Evolutionary conservation across 768 basidiomycete species (phyloP).

Genomic region (Clitopilus passeckerianus): DNA sequence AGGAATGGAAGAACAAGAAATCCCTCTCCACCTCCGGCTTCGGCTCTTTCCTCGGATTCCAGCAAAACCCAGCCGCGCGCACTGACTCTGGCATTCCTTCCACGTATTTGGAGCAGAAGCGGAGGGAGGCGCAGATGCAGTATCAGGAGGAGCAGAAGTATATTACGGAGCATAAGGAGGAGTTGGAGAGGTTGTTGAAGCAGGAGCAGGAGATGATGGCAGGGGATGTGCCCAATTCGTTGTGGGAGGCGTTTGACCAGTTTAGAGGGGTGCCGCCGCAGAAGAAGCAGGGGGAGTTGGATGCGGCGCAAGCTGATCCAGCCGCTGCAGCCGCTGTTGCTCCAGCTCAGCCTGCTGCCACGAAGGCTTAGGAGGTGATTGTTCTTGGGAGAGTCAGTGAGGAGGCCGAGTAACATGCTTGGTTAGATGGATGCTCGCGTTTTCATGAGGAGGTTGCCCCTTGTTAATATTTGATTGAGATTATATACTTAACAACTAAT

Average conservation of each 20-base stretch:
- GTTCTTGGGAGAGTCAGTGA: neutral
- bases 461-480: neutral
- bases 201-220: constrained; percentile 38
- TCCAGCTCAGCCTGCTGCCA: neutral
- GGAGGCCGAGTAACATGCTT: neutral
- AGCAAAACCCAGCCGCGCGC: constrained; percentile 14
- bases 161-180: constrained; percentile 37
- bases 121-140: constrained; percentile 43
- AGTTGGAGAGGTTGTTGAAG: constrained; percentile 34
- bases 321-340: neutral
- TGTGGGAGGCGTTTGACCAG: constrained; percentile 43
- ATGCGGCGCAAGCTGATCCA: neutral
- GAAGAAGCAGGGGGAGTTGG: constrained; percentile 1
- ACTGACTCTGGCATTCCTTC: constrained; percentile 30
- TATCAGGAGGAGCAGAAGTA: constrained; percentile 49
- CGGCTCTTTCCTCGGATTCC: constrained; percentile 34
- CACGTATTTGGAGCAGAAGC: constrained; percentile 51
- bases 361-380: neutral
- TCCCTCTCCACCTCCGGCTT: constrained; percentile 29
- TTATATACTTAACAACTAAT: neutral
- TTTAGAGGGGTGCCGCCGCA: constrained; percentile 12
- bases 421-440: neutral
- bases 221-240: constrained; percentile 35
- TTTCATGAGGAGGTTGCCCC: neutral
- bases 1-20: constrained; percentile 69